Evolutionary conservation across 2,329 filamentous ascomycete species (phyloP).

Genomic region (Sordariomycetes sp.): DNA sequence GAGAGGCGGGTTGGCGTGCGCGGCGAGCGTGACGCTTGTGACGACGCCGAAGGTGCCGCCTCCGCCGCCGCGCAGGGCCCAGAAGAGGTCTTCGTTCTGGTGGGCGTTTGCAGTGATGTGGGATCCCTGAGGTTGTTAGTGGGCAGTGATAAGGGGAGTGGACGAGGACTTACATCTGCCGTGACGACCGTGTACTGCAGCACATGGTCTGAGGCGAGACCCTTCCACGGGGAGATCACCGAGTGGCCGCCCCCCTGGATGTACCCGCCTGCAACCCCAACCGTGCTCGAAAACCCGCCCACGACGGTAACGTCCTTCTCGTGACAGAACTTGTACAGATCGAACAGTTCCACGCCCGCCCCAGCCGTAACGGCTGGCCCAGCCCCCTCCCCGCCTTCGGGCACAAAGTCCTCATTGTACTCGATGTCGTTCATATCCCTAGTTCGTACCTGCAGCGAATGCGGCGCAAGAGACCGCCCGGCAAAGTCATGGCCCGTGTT

Average conservation of each 20-base stretch:
- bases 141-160: background rate
- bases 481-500: constrained; percentile 20
- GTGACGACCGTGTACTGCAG: constrained; percentile 33
- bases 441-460: constrained; percentile 26
- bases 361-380: constrained; percentile 43
- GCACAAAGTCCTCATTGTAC: constrained; percentile 15
- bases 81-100: constrained; percentile 48
- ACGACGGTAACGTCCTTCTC: constrained; percentile 16
- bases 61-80: constrained; percentile 51
- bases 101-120: constrained; percentile 30
- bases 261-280: constrained; percentile 50
- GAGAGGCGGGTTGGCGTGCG: constrained; percentile 8
- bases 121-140: constrained; percentile 16
- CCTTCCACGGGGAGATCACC: constrained; percentile 26
- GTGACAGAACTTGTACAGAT: constrained; percentile 19
- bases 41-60: constrained; percentile 49
- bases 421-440: constrained; percentile 22
- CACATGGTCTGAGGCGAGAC: constrained; percentile 36
- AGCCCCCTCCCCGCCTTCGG: background rate
- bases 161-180: constrained; percentile 11
- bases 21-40: constrained; percentile 28
- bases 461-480: constrained; percentile 6
- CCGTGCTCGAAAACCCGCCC: constrained; percentile 35
- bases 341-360: constrained; percentile 39
- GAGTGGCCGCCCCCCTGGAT: constrained; percentile 49